Percentiles rank a stretch among this genome's conserved stretches.
phyloP scores from a whole-genome alignment of 257 asterid species.

The Gynochthodes officinalis region DNA sequence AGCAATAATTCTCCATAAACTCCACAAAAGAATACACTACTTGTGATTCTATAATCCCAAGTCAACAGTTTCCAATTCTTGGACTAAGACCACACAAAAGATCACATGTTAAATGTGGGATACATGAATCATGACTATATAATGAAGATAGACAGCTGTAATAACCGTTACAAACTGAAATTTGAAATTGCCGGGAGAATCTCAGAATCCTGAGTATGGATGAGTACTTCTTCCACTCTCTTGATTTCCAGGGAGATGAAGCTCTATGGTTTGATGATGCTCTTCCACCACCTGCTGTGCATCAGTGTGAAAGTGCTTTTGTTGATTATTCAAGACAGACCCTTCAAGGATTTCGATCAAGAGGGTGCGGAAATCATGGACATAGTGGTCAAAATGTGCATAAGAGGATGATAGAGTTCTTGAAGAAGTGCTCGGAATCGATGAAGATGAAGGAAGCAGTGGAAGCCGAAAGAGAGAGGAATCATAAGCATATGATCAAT shows the following conservation, averaged over 20 bases:
- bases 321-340: constrained; percentile 15
- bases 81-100: constrained; percentile 12
- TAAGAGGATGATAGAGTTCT: constrained; percentile 44
- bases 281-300: neutral
- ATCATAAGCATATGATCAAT: constrained; percentile 36
- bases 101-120: constrained; percentile 28
- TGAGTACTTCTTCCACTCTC: constrained; percentile 30
- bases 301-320: constrained; percentile 31
- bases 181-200: neutral
- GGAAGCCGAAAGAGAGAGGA: constrained; percentile 25
- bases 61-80: neutral
- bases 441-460: neutral
- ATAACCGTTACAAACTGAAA: constrained; percentile 15
- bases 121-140: neutral
- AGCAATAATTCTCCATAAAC: too few species aligned
- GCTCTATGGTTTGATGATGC: constrained; percentile 27
- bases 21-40: too few species aligned
- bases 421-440: constrained; percentile 30
- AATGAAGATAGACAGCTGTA: neutral
- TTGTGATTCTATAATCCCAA: neutral
- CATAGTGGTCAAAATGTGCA: constrained; percentile 23
- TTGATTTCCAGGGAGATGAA: neutral
- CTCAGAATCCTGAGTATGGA: constrained; percentile 19
- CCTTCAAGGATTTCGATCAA: constrained; percentile 14
- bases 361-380: neutral